Conservation (phyloP, 768 basidiomycete genomes). For the Clathrus columnatus region DNA sequence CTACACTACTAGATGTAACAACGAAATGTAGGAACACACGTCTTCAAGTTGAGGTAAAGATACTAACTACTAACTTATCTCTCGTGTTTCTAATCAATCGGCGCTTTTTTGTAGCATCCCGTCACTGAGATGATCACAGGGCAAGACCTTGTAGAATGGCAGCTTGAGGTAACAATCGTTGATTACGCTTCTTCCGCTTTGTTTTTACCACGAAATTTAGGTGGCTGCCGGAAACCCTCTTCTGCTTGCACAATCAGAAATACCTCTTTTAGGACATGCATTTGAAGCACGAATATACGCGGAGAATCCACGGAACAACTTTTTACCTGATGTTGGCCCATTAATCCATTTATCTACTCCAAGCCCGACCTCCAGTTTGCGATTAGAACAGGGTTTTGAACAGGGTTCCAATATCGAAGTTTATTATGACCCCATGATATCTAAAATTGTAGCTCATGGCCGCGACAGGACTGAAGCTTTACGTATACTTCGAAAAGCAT, state of each 20-base stretch:
- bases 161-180: conserved; percentile 52
- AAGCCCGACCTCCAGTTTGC: conserved; percentile 52
- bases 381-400: conserved; percentile 86
- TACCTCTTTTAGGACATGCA: conserved; percentile 85
- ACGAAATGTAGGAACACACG: conserved; percentile 81
- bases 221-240: conserved; percentile 85
- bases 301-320: conserved; percentile 88
- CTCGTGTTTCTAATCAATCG: not conserved
- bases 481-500: conserved; percentile 65
- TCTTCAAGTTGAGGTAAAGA: conserved; percentile 60
- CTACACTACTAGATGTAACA: not conserved
- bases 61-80: not conserved
- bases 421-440: conserved; percentile 88
- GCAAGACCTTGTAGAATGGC: conserved; percentile 92
- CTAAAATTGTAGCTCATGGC: conserved; percentile 86
- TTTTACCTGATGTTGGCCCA: conserved; percentile 83
- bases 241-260: conserved; percentile 63
- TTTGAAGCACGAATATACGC: conserved; percentile 96
- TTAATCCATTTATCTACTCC: conserved; percentile 79
- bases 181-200: not conserved
- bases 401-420: conserved; percentile 77
- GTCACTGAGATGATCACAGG: conserved; percentile 95
- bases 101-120: conserved; percentile 41
- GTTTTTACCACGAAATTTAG: conserved; percentile 25
- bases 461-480: conserved; percentile 77